A percentile compares a stretch with the other conserved stretches of the same genome.
phyloP scores from a whole-genome alignment of 2,329 filamentous ascomycete species.

The Colletotrichum echinochloae region DNA sequence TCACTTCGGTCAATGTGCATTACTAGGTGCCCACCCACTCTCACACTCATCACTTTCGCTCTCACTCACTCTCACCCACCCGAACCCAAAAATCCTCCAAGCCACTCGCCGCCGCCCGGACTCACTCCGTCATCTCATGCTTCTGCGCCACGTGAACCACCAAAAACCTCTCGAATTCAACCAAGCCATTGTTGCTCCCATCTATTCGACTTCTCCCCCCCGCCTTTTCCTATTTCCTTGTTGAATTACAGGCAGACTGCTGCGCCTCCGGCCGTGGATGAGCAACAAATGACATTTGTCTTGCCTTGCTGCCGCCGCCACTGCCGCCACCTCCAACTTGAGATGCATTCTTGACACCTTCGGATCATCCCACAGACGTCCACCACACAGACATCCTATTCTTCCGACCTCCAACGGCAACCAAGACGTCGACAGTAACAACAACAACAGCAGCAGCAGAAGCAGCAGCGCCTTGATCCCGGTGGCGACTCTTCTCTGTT shows the following conservation, averaged over 20 bases:
- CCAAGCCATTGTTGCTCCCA: neutral
- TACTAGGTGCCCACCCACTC: conserved; percentile 16
- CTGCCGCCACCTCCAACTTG: conserved; percentile 21
- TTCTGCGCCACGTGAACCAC: conserved; percentile 36
- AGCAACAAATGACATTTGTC: neutral
- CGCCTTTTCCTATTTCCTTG: neutral
- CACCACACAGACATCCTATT: conserved; percentile 33
- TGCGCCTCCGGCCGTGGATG: conserved; percentile 10
- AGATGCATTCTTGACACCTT: conserved; percentile 32
- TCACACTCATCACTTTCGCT: conserved; percentile 6
- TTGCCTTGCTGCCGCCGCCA: too few species aligned
- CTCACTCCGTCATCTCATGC: conserved; percentile 34
- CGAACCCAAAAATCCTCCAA: conserved; percentile 16
- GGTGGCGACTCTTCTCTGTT: neutral
- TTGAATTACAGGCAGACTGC: conserved; percentile 16
- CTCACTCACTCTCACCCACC: conserved; percentile 5
- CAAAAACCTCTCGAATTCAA: conserved; percentile 17
- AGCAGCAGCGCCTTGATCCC: neutral
- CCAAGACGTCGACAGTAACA: neutral
- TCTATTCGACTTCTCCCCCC: conserved; percentile 11
- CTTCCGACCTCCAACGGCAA: conserved; percentile 22
- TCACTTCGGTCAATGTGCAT: conserved; percentile 1
- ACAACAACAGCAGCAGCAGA: neutral
- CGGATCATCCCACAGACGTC: conserved; percentile 36
- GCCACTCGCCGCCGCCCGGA: conserved; percentile 27